These are phyloP conservation scores for Hypomyces perniciosus DNA, from an alignment of 2,329 filamentous ascomycete species.

Conservation along the genomic window DNA sequence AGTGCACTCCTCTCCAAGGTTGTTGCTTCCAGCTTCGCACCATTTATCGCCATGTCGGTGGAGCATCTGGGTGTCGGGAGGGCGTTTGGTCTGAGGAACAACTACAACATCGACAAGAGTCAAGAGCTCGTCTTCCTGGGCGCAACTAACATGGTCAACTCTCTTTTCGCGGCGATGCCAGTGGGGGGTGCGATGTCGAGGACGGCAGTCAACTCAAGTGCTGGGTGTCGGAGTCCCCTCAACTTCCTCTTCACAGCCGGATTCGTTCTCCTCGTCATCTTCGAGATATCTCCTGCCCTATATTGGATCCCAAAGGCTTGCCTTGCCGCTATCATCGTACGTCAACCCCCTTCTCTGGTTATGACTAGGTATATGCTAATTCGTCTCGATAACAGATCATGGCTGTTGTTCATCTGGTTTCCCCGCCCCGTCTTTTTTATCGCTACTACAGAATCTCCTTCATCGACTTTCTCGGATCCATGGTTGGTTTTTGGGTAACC, in stretches of 20 bases:
- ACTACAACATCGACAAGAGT: slow-evolving; percentile 57
- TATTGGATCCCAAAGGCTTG: slow-evolving; percentile 65
- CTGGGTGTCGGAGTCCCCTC: slow-evolving; percentile 55
- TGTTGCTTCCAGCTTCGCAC: slow-evolving; percentile 49
- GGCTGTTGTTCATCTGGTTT: slow-evolving; percentile 57
- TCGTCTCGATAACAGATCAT: slow-evolving; percentile 39
- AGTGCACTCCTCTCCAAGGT: slow-evolving; percentile 45
- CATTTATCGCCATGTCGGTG: slow-evolving; percentile 54
- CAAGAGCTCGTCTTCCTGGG: slow-evolving; percentile 62
- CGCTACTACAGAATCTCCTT: slow-evolving; percentile 59
- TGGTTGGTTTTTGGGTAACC: slow-evolving; percentile 59
- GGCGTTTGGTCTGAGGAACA: slow-evolving; percentile 55
- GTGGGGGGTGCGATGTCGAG: slow-evolving; percentile 61
- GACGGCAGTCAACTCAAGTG: slow-evolving; percentile 61
- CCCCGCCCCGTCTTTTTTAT: slow-evolving; percentile 53
- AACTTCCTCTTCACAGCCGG: slow-evolving; percentile 55
- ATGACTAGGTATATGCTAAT: neutral
- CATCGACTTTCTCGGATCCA: slow-evolving; percentile 57
- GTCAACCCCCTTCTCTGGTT: slow-evolving; percentile 14
- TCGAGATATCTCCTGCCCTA: slow-evolving; percentile 52
- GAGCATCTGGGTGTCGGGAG: slow-evolving; percentile 62
- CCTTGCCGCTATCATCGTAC: slow-evolving; percentile 55
- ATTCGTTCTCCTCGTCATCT: slow-evolving; percentile 57
- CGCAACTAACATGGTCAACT: slow-evolving; percentile 56
- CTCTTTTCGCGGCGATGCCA: slow-evolving; percentile 58